These are phyloP conservation scores for Schizopora paradoxa DNA, from an alignment of 1,284 basidiomycete genomes.

Conservation along the genomic window DNA sequence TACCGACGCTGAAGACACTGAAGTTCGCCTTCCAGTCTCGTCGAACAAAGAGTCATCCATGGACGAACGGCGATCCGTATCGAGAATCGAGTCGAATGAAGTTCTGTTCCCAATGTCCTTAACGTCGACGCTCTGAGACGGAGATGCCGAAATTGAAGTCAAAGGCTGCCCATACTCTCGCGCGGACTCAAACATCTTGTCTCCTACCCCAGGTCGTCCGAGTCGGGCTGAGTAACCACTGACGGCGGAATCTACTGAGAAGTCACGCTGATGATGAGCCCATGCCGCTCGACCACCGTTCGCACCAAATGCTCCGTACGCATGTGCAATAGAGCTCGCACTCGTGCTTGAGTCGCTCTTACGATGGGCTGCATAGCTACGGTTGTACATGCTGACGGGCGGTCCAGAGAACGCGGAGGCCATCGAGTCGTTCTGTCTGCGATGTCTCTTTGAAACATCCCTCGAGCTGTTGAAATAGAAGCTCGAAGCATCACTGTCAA, in stretches of 20 bases:
- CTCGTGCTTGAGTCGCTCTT: constrained; percentile 50
- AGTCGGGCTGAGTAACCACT: constrained; percentile 61
- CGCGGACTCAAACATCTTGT: constrained; percentile 81
- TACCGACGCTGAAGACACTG: constrained; percentile 54
- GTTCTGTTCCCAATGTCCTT: constrained; percentile 31
- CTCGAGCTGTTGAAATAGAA: constrained; percentile 64
- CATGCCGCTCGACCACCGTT: constrained; percentile 54
- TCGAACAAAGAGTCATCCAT: constrained; percentile 63
- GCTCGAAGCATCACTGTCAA: constrained; percentile 73
- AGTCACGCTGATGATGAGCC: constrained; percentile 54
- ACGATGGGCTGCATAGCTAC: constrained; percentile 44
- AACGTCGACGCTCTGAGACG: constrained; percentile 39
- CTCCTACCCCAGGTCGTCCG: constrained; percentile 72
- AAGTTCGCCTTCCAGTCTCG: constrained; percentile 47
- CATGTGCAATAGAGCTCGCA: constrained; percentile 47
- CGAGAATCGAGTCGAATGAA: constrained; percentile 61
- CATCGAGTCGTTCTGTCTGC: constrained; percentile 38
- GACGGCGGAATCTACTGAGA: constrained; percentile 57
- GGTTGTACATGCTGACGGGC: constrained; percentile 68
- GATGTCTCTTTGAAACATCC: constrained; percentile 46
- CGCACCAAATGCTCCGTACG: constrained; percentile 47
- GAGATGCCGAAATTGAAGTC: constrained; percentile 64
- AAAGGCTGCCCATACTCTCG: constrained; percentile 55
- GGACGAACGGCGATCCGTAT: constrained; percentile 37
- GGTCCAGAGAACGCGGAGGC: constrained; percentile 52